These are phyloP conservation scores for Fusarium sp. DNA, from an alignment of 2,329 filamentous ascomycete genomes.

Conservation along the genomic window DNA sequence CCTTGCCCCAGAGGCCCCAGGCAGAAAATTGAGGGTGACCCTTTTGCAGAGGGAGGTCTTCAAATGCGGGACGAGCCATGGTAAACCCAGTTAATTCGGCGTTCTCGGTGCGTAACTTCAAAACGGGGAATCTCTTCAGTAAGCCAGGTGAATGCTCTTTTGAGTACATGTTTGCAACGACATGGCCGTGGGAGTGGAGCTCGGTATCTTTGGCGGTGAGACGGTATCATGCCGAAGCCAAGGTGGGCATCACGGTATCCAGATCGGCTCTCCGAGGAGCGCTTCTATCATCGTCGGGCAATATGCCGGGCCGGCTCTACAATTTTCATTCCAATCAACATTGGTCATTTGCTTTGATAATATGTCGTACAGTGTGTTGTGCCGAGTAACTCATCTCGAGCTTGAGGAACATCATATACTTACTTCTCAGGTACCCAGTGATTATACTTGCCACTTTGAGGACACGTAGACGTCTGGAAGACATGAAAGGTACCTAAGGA, in stretches of 20 bases:
- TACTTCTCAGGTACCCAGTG: no score
- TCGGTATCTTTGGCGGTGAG: background rate
- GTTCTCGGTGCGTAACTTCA: background rate
- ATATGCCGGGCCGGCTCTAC: no score
- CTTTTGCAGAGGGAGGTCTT: background rate
- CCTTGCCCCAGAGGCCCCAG: background rate
- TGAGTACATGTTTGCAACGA: background rate
- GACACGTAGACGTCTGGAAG: no score
- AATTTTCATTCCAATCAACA: rapidly evolving
- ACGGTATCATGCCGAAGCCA: background rate
- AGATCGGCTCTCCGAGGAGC: background rate
- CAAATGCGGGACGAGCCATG: background rate
- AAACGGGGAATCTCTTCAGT: background rate
- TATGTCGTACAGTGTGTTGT: no score
- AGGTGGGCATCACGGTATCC: background rate
- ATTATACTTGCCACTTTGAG: no score
- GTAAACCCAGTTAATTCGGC: background rate
- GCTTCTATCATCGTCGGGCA: no score
- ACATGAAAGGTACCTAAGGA: no score
- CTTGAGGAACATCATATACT: no score
- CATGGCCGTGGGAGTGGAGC: background rate
- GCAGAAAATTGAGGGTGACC: background rate
- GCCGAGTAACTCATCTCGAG: no score
- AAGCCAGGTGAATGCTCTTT: background rate
- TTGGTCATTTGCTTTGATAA: no score